Conservation (phyloP, 2,329 filamentous ascomycete genomes). For the Aspergillus sp. region DNA sequence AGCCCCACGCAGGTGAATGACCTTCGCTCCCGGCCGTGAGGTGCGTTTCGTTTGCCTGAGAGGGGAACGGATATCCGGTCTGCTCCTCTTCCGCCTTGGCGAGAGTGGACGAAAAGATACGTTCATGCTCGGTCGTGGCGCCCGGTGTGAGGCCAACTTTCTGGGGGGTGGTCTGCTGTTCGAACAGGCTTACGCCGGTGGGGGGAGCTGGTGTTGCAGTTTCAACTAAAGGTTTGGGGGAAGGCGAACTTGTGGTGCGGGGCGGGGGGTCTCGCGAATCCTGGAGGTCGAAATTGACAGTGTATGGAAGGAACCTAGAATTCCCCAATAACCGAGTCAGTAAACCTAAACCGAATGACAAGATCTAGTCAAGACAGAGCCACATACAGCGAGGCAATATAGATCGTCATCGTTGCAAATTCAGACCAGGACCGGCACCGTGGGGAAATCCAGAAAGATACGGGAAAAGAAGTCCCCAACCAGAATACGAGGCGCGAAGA, state of each 20-base stretch:
- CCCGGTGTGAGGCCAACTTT: constrained; percentile 38
- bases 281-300: constrained; percentile 76
- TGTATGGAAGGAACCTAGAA: constrained; percentile 83
- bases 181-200: constrained; percentile 36
- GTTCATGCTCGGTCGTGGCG: constrained; percentile 43
- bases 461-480: constrained; percentile 1
- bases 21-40: constrained; percentile 70
- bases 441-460: constrained; percentile 6
- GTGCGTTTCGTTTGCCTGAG: constrained; percentile 40
- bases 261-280: constrained; percentile 41
- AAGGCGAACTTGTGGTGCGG: constrained; percentile 35
- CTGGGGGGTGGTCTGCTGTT: constrained; percentile 23
- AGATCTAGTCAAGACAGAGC: neutral
- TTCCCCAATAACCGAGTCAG: neutral
- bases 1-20: constrained; percentile 74
- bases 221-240: constrained; percentile 24
- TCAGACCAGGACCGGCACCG: constrained; percentile 5
- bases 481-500: constrained; percentile 8
- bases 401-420: constrained; percentile 54
- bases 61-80: constrained; percentile 32
- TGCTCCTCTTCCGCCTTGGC: constrained; percentile 26
- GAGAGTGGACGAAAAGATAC: constrained; percentile 36
- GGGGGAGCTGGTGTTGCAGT: constrained; percentile 24
- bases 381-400: constrained; percentile 58
- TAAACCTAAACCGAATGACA: neutral